phyloP scores from a whole-genome alignment of 2,329 filamentous ascomycete species.

The Botrytis sinoallii region DNA sequence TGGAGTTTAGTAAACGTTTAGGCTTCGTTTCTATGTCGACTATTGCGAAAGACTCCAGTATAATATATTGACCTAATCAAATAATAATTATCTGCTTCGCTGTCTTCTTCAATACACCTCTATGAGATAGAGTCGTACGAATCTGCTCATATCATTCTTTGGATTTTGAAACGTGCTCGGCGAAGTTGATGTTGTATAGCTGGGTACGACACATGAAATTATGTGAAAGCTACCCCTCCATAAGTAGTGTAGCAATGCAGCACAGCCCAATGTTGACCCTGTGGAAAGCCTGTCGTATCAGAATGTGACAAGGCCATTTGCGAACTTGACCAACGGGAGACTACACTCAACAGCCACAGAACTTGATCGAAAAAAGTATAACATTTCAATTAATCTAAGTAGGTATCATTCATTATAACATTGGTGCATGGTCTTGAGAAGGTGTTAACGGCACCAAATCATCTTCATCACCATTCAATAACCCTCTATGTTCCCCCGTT shows the following conservation, averaged over 20 bases:
- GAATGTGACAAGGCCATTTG: not conserved
- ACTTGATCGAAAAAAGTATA: not conserved
- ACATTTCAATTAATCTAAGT: not conserved
- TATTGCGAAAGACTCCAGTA: not conserved
- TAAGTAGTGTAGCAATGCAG: slow-evolving; percentile 4
- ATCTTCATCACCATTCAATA: slow-evolving; percentile 42
- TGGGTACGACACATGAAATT: not conserved
- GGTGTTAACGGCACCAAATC: slow-evolving; percentile 27
- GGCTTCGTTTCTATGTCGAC: not conserved
- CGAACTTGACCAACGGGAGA: not conserved
- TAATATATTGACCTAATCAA: not conserved
- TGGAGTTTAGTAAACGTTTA: not conserved
- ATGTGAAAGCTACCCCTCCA: not conserved
- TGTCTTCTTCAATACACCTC: not conserved
- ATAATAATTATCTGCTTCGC: not conserved
- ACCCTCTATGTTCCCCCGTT: slow-evolving; percentile 44
- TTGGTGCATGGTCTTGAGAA: slow-evolving; percentile 24
- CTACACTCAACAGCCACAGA: not conserved
- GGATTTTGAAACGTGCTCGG: not conserved
- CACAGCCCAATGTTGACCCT: not conserved
- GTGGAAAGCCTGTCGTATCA: not conserved
- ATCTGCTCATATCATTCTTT: not conserved
- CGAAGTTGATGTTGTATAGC: not conserved
- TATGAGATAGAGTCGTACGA: not conserved
- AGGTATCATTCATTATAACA: slow-evolving; percentile 28